Evolutionary conservation across 2,329 filamentous ascomycete species (phyloP).

Genomic region (Xylariaceae sp.): DNA sequence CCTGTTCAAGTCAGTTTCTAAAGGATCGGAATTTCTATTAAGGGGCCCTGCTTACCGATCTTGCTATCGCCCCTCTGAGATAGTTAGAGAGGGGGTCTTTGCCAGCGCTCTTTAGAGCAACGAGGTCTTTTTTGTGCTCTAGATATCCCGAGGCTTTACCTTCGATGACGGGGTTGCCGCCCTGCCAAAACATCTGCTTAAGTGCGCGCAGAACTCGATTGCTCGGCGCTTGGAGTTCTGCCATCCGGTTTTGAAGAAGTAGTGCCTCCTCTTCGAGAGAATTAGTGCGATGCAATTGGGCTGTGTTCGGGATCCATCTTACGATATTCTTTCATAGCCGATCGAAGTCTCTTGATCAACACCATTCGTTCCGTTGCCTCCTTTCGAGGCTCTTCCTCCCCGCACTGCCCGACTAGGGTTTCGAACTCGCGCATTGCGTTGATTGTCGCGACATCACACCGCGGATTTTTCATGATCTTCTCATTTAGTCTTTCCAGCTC

Average conservation of each 20-base stretch:
- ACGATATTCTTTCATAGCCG: conserved; percentile 7
- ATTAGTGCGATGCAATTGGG: background rate
- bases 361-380: background rate
- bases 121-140: conserved; percentile 2
- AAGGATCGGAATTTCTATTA: background rate
- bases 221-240: conserved; percentile 3
- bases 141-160: conserved; percentile 5
- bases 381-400: background rate
- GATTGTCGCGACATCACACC: conserved; percentile 1
- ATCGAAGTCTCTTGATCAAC: background rate
- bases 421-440: conserved; percentile 5
- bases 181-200: conserved; percentile 1
- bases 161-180: background rate
- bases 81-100: conserved; percentile 9
- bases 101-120: background rate
- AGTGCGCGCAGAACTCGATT: conserved; percentile 4
- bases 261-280: conserved; percentile 7
- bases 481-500: background rate
- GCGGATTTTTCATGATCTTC: background rate
- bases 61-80: background rate
- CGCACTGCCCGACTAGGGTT: conserved; percentile 1
- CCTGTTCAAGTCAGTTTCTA: background rate
- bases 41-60: background rate
- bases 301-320: background rate
- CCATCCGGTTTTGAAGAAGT: conserved; percentile 10